Percentiles rank a stretch among this genome's conserved stretches.
These are phyloP conservation scores for Ceriops decandra DNA, from an alignment of 345 rosid genomes.

Conservation along the genomic window DNA sequence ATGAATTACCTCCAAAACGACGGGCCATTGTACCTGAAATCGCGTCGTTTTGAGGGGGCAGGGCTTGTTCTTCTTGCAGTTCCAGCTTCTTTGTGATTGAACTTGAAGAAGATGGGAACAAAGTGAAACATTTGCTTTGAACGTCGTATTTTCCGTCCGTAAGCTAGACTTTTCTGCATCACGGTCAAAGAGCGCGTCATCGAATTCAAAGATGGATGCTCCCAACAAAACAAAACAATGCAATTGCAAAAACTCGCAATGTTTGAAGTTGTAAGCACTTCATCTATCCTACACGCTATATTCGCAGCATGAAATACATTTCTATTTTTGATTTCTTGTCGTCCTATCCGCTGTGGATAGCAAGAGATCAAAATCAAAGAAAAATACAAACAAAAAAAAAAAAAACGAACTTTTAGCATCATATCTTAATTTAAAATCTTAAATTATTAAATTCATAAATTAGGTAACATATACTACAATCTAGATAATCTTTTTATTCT, in stretches of 20 bases:
- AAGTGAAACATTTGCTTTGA: conserved; percentile 31
- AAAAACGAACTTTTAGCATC: too few species aligned
- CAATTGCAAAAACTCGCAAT: neutral
- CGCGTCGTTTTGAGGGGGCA: neutral
- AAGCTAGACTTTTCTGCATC: conserved; percentile 45
- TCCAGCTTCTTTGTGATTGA: neutral
- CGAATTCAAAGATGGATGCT: conserved; percentile 49
- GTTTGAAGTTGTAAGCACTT: too few species aligned
- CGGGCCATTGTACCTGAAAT: neutral
- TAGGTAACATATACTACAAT: too few species aligned
- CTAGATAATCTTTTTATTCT: neutral
- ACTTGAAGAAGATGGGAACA: conserved; percentile 38
- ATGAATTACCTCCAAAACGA: neutral
- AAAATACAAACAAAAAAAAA: too few species aligned
- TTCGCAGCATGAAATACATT: neutral
- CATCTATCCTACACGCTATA: too few species aligned
- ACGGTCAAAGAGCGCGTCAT: conserved; percentile 17
- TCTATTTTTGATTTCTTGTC: neutral
- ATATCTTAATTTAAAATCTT: too few species aligned
- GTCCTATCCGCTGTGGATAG: too few species aligned
- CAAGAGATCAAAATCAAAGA: too few species aligned
- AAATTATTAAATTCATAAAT: too few species aligned
- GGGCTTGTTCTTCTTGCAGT: neutral
- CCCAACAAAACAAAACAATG: conserved; percentile 68
- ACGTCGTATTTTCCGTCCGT: conserved; percentile 25